phyloP scores from a whole-genome alignment of 805 yeast genomes.

The Schwanniomyces polymorphus region DNA sequence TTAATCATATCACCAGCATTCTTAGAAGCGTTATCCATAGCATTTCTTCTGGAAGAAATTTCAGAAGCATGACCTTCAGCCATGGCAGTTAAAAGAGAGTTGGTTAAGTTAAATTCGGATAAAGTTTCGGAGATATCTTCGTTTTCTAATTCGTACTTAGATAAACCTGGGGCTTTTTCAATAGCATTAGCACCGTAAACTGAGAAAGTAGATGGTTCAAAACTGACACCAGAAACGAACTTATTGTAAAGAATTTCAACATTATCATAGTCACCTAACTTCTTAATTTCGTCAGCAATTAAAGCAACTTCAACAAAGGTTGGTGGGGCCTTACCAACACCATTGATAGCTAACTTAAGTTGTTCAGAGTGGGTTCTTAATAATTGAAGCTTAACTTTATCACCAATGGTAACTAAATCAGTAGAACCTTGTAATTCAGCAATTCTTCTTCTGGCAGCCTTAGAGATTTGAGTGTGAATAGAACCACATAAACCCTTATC shows the following conservation, averaged over 20 bases:
- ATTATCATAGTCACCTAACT: slow-evolving; percentile 69
- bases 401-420: slow-evolving; percentile 89
- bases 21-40: slow-evolving; percentile 99
- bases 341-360: slow-evolving; percentile 76
- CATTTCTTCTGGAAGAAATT: slow-evolving; percentile 97
- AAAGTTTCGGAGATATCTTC: slow-evolving; percentile 68
- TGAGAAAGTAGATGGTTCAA: slow-evolving; percentile 74
- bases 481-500: slow-evolving; percentile 99
- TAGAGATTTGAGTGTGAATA: slow-evolving; percentile 92
- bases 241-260: slow-evolving; percentile 84
- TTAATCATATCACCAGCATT: slow-evolving; percentile 99
- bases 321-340: slow-evolving; percentile 97
- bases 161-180: slow-evolving; percentile 80
- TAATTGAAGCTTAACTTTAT: slow-evolving; percentile 87
- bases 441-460: slow-evolving; percentile 74
- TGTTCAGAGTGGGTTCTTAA: slow-evolving; percentile 74
- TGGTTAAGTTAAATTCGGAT: slow-evolving; percentile 86
- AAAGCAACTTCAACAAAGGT: slow-evolving; percentile 86
- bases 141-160: slow-evolving; percentile 75
- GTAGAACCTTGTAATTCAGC: slow-evolving; percentile 60
- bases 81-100: slow-evolving; percentile 85
- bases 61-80: slow-evolving; percentile 99
- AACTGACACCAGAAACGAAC: slow-evolving; percentile 84
- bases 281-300: slow-evolving; percentile 79
- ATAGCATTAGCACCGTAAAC: slow-evolving; percentile 71